These are phyloP conservation scores for Reutealis trisperma DNA, from an alignment of 345 rosid genomes.

Conservation along the genomic window DNA sequence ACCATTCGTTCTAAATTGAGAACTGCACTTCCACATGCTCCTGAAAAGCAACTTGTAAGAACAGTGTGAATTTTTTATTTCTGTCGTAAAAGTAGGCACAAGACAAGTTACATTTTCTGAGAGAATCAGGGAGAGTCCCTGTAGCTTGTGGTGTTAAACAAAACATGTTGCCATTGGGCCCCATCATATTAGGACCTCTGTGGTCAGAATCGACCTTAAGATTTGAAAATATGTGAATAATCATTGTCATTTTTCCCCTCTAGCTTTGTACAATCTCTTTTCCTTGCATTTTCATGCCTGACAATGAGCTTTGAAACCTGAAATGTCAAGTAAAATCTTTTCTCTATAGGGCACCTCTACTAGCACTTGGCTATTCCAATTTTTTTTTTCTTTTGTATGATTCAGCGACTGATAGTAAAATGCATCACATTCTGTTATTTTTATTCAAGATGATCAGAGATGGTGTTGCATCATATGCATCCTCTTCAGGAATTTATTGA, in stretches of 20 bases:
- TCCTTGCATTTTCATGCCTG: background rate
- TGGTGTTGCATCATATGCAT: background rate
- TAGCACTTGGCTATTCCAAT: background rate
- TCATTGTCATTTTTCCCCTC: background rate
- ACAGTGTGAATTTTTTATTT: background rate
- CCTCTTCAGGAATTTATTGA: background rate
- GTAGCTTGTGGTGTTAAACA: background rate
- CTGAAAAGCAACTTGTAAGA: conserved; percentile 91
- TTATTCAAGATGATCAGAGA: background rate
- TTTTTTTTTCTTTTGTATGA: background rate
- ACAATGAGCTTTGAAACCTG: background rate
- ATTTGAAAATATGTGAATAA: background rate
- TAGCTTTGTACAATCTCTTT: background rate
- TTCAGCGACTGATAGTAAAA: no score
- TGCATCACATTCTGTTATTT: background rate
- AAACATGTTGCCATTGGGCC: no score
- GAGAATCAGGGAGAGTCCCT: background rate
- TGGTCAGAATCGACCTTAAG: background rate
- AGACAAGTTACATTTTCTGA: background rate
- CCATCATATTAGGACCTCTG: background rate
- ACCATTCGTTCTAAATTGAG: conserved; percentile 51
- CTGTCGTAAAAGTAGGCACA: background rate
- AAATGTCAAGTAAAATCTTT: background rate
- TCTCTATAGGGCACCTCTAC: background rate
- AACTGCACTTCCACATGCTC: conserved; percentile 64